These are phyloP conservation scores for Sporothrix schenckii DNA, from an alignment of 2,329 filamentous ascomycete species.

Conservation along the genomic window DNA sequence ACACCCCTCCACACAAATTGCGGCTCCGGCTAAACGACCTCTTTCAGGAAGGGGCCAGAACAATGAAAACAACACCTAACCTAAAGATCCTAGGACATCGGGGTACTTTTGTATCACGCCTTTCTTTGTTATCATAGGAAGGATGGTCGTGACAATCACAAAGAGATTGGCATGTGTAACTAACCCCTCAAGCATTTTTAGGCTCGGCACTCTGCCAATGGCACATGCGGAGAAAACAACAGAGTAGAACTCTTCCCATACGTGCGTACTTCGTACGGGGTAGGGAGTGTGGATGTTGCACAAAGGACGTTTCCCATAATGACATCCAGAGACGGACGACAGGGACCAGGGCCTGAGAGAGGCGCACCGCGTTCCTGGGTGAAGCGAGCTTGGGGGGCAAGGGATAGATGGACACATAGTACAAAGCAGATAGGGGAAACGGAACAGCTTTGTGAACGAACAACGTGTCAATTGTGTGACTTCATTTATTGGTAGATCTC, in stretches of 20 bases:
- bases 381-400: background rate
- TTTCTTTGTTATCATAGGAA: too few relatives aligned
- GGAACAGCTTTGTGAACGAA: conserved; percentile 11
- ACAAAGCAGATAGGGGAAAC: background rate
- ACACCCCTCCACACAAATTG: background rate
- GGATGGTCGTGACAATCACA: too few relatives aligned
- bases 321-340: background rate
- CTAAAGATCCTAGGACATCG: too few relatives aligned
- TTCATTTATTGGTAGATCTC: conserved; percentile 6
- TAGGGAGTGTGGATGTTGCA: background rate
- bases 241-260: background rate
- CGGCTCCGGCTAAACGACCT: conserved; percentile 15
- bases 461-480: conserved; percentile 5
- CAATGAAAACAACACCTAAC: background rate
- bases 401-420: background rate
- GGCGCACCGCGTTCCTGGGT: conserved; percentile 25
- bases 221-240: too few relatives aligned
- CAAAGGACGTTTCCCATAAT: background rate
- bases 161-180: too few relatives aligned
- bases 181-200: too few relatives aligned
- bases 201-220: too few relatives aligned
- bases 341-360: conserved; percentile 18
- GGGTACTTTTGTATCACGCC: too few relatives aligned
- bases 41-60: conserved; percentile 16
- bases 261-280: background rate